These are phyloP conservation scores for Penicillium glabrum DNA, from an alignment of 2,329 filamentous ascomycete genomes.

Conservation along the genomic window DNA sequence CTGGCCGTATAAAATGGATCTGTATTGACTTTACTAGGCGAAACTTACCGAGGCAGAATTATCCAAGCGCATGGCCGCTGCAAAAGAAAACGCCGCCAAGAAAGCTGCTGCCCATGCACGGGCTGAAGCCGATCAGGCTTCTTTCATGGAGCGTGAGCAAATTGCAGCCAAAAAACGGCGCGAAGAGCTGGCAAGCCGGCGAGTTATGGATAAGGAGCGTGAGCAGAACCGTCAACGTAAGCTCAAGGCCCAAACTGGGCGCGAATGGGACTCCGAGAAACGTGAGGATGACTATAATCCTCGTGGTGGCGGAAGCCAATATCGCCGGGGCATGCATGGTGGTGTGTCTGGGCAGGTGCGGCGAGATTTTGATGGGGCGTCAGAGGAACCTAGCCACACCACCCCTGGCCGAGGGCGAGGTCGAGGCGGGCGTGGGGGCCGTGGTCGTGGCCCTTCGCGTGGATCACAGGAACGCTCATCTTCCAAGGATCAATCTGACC, in stretches of 20 bases:
- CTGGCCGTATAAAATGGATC: neutral
- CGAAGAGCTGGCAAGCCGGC: constrained; percentile 52
- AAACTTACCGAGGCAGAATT: constrained; percentile 67
- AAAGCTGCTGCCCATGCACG: constrained; percentile 61
- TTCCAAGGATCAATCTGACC: constrained; percentile 17
- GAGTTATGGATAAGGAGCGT: constrained; percentile 62
- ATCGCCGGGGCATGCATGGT: constrained; percentile 53
- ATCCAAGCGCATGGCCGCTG: constrained; percentile 59
- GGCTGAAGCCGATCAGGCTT: constrained; percentile 67
- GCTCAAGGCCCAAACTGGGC: constrained; percentile 56
- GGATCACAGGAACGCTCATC: constrained; percentile 21
- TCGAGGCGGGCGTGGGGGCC: constrained; percentile 24
- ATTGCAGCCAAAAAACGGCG: constrained; percentile 56
- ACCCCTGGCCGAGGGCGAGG: constrained; percentile 35
- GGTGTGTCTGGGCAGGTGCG: constrained; percentile 44
- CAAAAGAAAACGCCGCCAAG: constrained; percentile 61
- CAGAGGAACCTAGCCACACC: constrained; percentile 23
- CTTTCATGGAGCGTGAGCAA: constrained; percentile 64
- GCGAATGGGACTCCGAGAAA: constrained; percentile 65
- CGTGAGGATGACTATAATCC: constrained; percentile 54
- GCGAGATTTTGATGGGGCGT: constrained; percentile 29
- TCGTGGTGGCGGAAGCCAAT: constrained; percentile 44
- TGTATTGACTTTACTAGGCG: constrained; percentile 43
- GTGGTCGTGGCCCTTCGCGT: constrained; percentile 26
- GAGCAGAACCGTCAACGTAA: constrained; percentile 62